Evolutionary conservation across 106 monocot species (phyloP), one percentile per base, ranked within the genome.

Genomic region (Apostasia ramifera): DNA sequence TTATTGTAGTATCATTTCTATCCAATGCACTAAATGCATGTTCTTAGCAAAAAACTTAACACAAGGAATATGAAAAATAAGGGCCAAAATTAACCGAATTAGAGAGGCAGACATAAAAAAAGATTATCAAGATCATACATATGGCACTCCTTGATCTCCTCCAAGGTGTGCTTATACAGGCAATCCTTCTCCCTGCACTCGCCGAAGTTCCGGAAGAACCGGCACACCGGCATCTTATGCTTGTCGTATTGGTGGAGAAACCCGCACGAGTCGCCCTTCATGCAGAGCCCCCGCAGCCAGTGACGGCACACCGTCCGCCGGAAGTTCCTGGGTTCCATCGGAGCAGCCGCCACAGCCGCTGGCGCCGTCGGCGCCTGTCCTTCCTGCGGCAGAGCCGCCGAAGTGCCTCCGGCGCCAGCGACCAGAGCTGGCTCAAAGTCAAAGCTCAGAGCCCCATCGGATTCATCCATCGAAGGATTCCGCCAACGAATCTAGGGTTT

Each of bases 111-210:
- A 26, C 26, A 26, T 26, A 26, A 26, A 26, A 26, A 26, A 0
- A 0, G 26, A 26, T 26, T 8, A 50, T 4, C 4, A 50, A 50
- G 50, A 44, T 12, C 81, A 11, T 83, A 97, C 95, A 97, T 97
- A 55, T 97, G 92, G 76, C 95, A 97, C 84, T 97, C 95, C 77
- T 97, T 97, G 80, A 89, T 86, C 61, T 97, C 95, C 53, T 97
- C 95, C 55, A 82, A 79, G 66, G 95, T 91, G 66, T 97, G 95
- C 89, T 97, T 97, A 77, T 97, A 97, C 2, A 89, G 82, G 61
- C 95, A 97, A 53, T 97, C 95, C 84, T 92, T 92, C 79, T 97
- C 95, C 11, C 95, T 71, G 75, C 95, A 97, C 88, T 97, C 95
- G 3, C 95, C 95, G 8, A 73, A 97, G 2, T 79, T 54, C 40